These are phyloP conservation scores for Diutina rugosa DNA, from an alignment of 1,139 yeast genomes.

Conservation along the genomic window DNA sequence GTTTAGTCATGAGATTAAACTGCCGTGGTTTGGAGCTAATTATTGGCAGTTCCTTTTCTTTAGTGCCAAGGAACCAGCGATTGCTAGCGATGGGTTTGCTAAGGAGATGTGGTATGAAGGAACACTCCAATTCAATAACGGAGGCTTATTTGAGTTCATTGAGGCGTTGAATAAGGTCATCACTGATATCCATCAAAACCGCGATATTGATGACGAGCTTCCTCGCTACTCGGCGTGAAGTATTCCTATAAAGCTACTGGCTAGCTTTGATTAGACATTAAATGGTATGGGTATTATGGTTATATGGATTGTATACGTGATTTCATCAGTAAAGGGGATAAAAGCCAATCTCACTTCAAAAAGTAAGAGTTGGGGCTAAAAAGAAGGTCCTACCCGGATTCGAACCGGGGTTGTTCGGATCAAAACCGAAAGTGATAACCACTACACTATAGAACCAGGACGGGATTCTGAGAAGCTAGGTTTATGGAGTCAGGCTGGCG, in stretches of 20 bases:
- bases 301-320: no score
- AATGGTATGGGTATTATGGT: not conserved
- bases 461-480: not conserved
- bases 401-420: constrained; percentile 91
- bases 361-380: constrained; percentile 9
- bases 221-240: constrained; percentile 20
- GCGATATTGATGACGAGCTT: constrained; percentile 30
- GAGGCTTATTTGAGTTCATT: constrained; percentile 32
- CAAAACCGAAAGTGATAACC: constrained; percentile 40
- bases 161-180: constrained; percentile 15
- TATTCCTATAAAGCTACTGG: not conserved
- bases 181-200: constrained; percentile 20
- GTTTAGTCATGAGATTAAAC: constrained; percentile 23
- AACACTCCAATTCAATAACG: constrained; percentile 28
- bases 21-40: constrained; percentile 47
- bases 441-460: constrained; percentile 30
- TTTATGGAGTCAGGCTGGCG: no score
- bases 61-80: constrained; percentile 14
- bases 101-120: constrained; percentile 25
- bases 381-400: constrained; percentile 82
- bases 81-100: constrained; percentile 33
- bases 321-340: not conserved
- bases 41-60: constrained; percentile 33
- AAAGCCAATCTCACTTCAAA: no score
- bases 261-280: not conserved